Percentiles rank a stretch among this genome's conserved stretches.
Conservation (phyloP, 1,139 yeast genomes). For the Yamadazyma triangularis region DNA sequence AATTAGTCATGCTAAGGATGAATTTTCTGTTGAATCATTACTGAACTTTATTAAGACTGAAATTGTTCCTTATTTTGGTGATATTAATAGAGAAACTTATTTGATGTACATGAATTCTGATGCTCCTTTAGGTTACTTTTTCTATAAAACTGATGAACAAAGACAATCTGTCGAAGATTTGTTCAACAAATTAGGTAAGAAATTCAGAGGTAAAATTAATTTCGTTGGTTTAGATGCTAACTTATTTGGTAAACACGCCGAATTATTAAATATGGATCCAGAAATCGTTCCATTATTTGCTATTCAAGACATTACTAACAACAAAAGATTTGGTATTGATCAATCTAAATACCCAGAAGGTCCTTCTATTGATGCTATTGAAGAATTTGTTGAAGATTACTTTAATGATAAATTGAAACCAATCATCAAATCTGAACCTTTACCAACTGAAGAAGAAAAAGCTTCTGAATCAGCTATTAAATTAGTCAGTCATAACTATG, state of each 20-base stretch:
- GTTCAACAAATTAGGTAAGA: conserved; percentile 63
- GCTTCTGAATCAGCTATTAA: conserved; percentile 72
- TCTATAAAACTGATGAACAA: conserved; percentile 69
- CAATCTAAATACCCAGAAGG: conserved; percentile 36
- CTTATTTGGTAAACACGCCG: conserved; percentile 85
- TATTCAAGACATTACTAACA: conserved; percentile 65
- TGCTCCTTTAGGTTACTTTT: conserved; percentile 82
- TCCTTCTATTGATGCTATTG: conserved; percentile 40
- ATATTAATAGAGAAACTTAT: conserved; percentile 80
- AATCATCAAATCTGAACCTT: conserved; percentile 76
- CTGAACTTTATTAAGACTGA: conserved; percentile 60
- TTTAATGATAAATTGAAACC: conserved; percentile 64
- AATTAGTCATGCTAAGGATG: conserved; percentile 20
- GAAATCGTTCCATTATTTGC: conserved; percentile 88
- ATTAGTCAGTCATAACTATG: conserved; percentile 84
- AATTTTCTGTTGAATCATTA: conserved; percentile 30
- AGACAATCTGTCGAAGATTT: conserved; percentile 49
- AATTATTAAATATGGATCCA: conserved; percentile 73
- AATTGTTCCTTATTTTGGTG: conserved; percentile 86
- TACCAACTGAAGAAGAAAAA: conserved; percentile 63
- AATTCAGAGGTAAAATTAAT: conserved; percentile 75
- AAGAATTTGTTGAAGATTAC: conserved; percentile 61
- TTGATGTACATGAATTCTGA: conserved; percentile 66
- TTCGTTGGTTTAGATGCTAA: conserved; percentile 86
- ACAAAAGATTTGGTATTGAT: conserved; percentile 73